Evolutionary conservation across 2,329 filamentous ascomycete genomes (phyloP).

Genomic region (Dactylellina parvicollis): DNA sequence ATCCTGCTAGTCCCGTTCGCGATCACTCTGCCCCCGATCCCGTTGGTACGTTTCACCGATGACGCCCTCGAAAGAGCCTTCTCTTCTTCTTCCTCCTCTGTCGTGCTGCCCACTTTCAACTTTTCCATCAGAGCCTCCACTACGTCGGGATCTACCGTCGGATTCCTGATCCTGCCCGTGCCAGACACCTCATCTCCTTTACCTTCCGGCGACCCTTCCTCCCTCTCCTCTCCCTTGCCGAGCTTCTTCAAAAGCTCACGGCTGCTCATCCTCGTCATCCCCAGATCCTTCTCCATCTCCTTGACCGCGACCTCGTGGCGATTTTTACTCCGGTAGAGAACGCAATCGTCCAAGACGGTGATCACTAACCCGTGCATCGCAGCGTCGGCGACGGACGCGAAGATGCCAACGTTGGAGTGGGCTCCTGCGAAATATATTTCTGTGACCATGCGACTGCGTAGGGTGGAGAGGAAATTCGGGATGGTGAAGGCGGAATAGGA

Average conservation of each 20-base stretch:
- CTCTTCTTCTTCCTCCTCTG: constrained; percentile 44
- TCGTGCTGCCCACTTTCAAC: constrained; percentile 45
- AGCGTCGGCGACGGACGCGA: constrained; percentile 90
- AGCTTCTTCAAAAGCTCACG: constrained; percentile 54
- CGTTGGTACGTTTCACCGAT: constrained; percentile 1
- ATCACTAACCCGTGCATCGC: constrained; percentile 87
- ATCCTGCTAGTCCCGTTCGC: constrained; percentile 26
- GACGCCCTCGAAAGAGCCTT: constrained; percentile 10
- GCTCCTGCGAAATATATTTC: constrained; percentile 90
- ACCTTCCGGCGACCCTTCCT: neutral
- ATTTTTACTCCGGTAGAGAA: constrained; percentile 77
- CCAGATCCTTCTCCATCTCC: constrained; percentile 77
- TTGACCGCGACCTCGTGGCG: constrained; percentile 77
- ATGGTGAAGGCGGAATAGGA: constrained; percentile 88
- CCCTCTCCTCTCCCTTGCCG: constrained; percentile 15
- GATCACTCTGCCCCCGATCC: constrained; percentile 7
- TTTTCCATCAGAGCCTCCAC: constrained; percentile 51
- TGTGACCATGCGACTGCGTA: constrained; percentile 65
- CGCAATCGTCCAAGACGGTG: constrained; percentile 85
- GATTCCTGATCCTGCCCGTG: constrained; percentile 32
- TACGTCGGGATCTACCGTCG: constrained; percentile 40
- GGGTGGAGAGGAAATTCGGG: constrained; percentile 71
- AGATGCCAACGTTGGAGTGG: constrained; percentile 85
- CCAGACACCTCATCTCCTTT: constrained; percentile 43
- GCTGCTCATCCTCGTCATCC: constrained; percentile 60